These are phyloP conservation scores for Cryptosporidium ryanae DNA, from an alignment of 169 alveolate genomes.

Conservation along the genomic window DNA sequence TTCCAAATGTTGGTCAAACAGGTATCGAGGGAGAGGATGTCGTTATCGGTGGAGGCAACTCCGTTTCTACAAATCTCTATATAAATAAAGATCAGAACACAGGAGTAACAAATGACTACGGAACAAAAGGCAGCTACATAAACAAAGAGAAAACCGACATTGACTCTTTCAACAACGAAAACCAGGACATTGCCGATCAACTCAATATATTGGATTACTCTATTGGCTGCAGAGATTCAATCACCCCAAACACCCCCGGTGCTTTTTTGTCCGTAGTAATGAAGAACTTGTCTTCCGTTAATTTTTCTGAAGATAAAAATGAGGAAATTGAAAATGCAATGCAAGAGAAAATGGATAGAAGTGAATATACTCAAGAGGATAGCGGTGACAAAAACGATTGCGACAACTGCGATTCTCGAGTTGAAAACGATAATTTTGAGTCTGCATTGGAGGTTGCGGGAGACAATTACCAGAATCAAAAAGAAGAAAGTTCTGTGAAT, in stretches of 20 bases:
- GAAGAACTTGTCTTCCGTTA: constrained; percentile 62
- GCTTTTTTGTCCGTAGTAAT: constrained; percentile 69
- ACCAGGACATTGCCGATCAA: constrained; percentile 29
- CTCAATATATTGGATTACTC: constrained; percentile 27
- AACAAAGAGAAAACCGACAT: neutral
- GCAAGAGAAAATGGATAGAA: neutral
- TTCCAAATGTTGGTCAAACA: neutral
- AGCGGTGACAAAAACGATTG: too few species aligned
- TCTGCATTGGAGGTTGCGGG: too few species aligned
- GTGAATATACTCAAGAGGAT: neutral
- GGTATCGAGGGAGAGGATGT: neutral
- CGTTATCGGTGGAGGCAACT: neutral
- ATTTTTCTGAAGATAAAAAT: constrained; percentile 35
- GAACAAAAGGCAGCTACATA: neutral
- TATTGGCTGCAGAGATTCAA: constrained; percentile 49
- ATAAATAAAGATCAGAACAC: neutral
- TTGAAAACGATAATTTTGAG: neutral
- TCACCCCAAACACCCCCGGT: constrained; percentile 66
- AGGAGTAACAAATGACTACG: neutral
- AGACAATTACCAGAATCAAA: too few species aligned
- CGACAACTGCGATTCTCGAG: neutral
- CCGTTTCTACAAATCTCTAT: neutral
- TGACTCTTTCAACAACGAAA: neutral
- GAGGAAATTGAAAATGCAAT: neutral
- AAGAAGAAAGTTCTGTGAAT: too few species aligned